Evolutionary conservation across 164 flowering plant genomes (phyloP).

Genomic region (Akebia trifoliata): DNA sequence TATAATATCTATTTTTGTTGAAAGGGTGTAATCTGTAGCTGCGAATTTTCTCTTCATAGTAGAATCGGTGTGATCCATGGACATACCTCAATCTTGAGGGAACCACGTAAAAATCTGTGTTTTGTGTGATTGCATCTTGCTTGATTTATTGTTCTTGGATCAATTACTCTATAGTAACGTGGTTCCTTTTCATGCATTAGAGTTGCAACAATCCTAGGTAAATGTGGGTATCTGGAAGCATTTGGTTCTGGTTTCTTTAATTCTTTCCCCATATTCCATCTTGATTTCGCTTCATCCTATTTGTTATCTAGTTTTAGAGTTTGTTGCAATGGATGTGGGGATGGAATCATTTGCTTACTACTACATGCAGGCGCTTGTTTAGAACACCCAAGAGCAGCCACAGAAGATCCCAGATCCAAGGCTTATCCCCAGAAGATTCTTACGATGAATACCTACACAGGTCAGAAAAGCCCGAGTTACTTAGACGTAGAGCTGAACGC

Average conservation of each 20-base stretch:
- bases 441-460: slow-evolving; percentile 16
- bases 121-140: too few species aligned
- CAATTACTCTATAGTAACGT: too few species aligned
- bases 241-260: background rate
- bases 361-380: slow-evolving; percentile 30
- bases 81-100: too few species aligned
- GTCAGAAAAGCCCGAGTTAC: slow-evolving; percentile 14
- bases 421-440: slow-evolving; percentile 23
- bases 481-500: slow-evolving; percentile 11
- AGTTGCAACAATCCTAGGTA: too few species aligned
- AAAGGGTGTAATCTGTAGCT: too few species aligned
- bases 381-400: slow-evolving; percentile 17
- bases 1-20: too few species aligned
- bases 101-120: too few species aligned
- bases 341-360: background rate
- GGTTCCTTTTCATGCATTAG: too few species aligned
- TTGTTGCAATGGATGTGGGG: background rate
- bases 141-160: too few species aligned
- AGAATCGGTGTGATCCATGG: too few species aligned
- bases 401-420: slow-evolving; percentile 23
- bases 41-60: too few species aligned
- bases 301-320: background rate
- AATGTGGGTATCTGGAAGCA: too few species aligned
- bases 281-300: background rate
- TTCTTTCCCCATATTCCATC: background rate